Evolutionary conservation across 805 yeast genomes (phyloP).

Genomic region (Tetrapisispora iriomotensis): DNA sequence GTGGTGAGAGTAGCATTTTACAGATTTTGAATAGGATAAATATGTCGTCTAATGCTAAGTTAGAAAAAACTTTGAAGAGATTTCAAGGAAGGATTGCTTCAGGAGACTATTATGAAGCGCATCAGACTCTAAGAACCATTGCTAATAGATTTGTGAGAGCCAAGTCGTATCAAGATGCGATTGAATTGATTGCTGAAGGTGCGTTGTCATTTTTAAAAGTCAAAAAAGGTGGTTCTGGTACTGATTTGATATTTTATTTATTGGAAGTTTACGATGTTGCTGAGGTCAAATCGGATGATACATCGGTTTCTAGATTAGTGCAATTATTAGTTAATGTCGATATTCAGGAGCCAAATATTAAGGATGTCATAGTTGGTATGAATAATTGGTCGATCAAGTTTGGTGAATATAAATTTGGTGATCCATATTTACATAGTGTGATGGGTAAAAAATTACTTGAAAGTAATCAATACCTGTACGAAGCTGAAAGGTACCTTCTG

Average conservation of each 20-base stretch:
- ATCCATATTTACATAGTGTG: conserved; percentile 61
- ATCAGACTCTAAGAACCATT: conserved; percentile 85
- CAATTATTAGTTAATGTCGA: conserved; percentile 37
- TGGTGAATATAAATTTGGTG: conserved; percentile 53
- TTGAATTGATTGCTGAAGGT: conserved; percentile 63
- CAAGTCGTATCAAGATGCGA: conserved; percentile 59
- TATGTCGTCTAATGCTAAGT: conserved; percentile 26
- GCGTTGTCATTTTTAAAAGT: conserved; percentile 58
- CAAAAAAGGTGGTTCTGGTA: conserved; percentile 68
- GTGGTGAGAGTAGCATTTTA: too few species aligned
- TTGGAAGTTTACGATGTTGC: conserved; percentile 57
- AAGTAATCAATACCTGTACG: conserved; percentile 42
- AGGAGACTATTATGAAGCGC: conserved; percentile 88
- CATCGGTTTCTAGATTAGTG: conserved; percentile 38
- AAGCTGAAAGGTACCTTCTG: conserved; percentile 65
- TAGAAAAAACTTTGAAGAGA: conserved; percentile 51
- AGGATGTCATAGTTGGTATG: conserved; percentile 56
- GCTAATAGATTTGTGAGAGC: conserved; percentile 72
- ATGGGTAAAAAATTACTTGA: conserved; percentile 58
- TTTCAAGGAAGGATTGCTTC: conserved; percentile 58
- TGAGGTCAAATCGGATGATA: conserved; percentile 33
- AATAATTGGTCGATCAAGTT: conserved; percentile 54
- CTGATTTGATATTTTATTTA: conserved; percentile 65
- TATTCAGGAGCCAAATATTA: conserved; percentile 49
- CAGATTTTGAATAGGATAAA: too few species aligned